Percentiles rank a stretch among this genome's conserved stretches.
Evolutionary conservation across 345 rosid species (phyloP).

Genomic region (Mercurialis annua): DNA sequence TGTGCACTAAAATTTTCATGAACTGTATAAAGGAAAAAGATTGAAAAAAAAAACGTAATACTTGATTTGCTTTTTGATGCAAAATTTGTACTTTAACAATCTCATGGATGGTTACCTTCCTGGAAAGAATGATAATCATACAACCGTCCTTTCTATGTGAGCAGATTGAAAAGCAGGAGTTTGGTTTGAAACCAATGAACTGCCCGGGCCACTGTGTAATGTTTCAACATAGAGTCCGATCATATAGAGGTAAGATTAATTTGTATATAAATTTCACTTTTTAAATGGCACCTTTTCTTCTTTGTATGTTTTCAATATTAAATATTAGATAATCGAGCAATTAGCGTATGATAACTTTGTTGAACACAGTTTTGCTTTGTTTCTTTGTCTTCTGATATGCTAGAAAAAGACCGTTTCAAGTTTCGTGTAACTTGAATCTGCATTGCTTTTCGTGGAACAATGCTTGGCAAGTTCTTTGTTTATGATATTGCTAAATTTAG

Average conservation of each 20-base stretch:
- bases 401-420: background rate
- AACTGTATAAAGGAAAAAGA: background rate
- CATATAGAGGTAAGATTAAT: constrained; percentile 67
- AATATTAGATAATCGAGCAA: background rate
- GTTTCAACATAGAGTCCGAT: constrained; percentile 85
- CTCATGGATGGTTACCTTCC: background rate
- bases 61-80: background rate
- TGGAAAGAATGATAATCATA: background rate
- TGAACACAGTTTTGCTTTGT: background rate
- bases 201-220: constrained; percentile 98
- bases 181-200: constrained; percentile 96
- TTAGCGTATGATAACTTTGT: too few species aligned
- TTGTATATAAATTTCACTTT: background rate
- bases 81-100: background rate
- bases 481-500: background rate
- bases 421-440: background rate
- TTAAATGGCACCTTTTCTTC: background rate
- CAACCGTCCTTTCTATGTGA: constrained; percentile 17
- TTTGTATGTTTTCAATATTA: background rate
- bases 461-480: background rate
- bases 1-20: background rate
- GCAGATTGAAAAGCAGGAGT: constrained; percentile 93
- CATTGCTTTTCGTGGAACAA: background rate
- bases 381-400: background rate
- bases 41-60: background rate